These are phyloP conservation scores for Ceratobasidium theobromae DNA, from an alignment of 1,284 basidiomycete species.

Conservation along the genomic window DNA sequence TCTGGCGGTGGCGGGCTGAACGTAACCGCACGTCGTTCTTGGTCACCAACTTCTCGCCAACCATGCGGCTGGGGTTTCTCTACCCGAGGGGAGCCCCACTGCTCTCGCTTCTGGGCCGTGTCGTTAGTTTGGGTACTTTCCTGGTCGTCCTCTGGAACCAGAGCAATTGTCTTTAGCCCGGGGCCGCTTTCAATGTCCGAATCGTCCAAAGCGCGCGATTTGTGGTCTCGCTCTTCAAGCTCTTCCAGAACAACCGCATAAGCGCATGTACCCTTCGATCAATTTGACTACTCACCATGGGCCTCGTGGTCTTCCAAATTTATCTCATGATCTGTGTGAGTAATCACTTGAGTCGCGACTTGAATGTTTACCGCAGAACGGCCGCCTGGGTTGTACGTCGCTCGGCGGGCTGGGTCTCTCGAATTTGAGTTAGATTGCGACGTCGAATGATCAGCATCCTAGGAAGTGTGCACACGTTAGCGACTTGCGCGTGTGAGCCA, in stretches of 20 bases:
- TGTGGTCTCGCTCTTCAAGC: conserved; percentile 27
- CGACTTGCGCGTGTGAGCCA: too few relatives aligned
- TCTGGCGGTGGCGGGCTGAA: conserved; percentile 16
- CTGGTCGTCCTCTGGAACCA: conserved; percentile 13
- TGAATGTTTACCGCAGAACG: conserved; percentile 19
- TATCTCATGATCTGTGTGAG: conserved; percentile 22
- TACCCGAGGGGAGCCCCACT: neutral
- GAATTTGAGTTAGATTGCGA: neutral
- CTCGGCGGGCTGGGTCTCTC: neutral
- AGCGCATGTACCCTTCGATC: neutral
- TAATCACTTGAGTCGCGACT: conserved; percentile 21
- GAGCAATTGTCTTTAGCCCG: conserved; percentile 2
- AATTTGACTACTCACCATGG: neutral
- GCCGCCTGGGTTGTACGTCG: neutral
- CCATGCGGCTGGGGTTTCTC: neutral
- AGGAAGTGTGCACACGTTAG: too few relatives aligned
- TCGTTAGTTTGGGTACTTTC: conserved; percentile 2
- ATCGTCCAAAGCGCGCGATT: neutral
- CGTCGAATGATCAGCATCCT: conserved; percentile 8
- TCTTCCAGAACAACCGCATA: neutral
- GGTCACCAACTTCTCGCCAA: neutral
- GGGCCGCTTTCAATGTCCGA: conserved; percentile 11
- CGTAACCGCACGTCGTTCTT: conserved; percentile 4
- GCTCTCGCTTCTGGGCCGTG: neutral
- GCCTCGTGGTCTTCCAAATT: conserved; percentile 27